Conservation (phyloP, 2,329 filamentous ascomycete genomes). For the Bipolaris sorokiniana region DNA sequence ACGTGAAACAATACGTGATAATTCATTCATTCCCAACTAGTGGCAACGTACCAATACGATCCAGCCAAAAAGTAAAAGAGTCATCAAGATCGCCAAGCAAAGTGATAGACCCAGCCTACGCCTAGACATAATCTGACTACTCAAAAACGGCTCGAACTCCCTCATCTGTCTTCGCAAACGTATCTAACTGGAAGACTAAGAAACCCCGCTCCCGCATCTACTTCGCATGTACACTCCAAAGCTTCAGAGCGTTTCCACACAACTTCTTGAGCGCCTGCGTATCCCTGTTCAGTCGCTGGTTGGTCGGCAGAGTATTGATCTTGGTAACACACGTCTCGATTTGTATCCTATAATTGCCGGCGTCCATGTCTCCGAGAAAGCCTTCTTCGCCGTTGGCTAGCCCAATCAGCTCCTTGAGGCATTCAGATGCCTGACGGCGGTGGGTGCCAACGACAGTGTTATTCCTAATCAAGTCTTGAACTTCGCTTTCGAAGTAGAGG, state of each 20-base stretch:
- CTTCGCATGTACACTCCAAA: conserved; percentile 4
- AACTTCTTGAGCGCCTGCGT: conserved; percentile 4
- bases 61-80: not conserved
- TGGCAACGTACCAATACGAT: not conserved
- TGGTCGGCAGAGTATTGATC: not conserved
- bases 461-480: conserved; percentile 3
- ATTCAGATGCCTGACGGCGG: not conserved
- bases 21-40: not conserved
- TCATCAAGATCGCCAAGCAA: not conserved
- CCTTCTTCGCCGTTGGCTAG: conserved; percentile 4
- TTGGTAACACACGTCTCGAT: conserved; percentile 6
- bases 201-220: not conserved
- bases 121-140: not conserved
- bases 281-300: not conserved
- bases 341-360: not conserved
- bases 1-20: not conserved
- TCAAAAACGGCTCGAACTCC: not conserved
- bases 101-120: not conserved
- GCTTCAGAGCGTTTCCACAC: conserved; percentile 6
- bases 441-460: not conserved
- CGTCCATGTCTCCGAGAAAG: conserved; percentile 4
- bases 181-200: too few species aligned
- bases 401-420: not conserved
- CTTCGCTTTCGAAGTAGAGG: conserved; percentile 2
- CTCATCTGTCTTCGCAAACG: not conserved